A percentile compares a stretch with the other conserved stretches of the same genome.
Conservation (phyloP, 2,329 filamentous ascomycete species). For the Penicillium capsulatum region DNA sequence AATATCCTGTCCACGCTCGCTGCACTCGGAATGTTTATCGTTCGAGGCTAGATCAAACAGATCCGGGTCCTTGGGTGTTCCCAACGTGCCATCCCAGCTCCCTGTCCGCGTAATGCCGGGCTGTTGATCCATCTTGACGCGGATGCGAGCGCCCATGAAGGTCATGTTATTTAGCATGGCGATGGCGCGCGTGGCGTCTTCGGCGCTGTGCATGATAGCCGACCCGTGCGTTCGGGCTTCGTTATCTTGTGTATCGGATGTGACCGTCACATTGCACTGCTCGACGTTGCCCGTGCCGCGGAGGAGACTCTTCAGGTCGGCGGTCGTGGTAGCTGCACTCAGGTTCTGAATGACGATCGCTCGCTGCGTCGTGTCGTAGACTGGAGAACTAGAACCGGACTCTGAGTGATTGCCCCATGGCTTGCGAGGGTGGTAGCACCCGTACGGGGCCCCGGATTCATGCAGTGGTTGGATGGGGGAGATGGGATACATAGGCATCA, state of each 20-base stretch:
- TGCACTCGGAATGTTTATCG: conserved; percentile 3
- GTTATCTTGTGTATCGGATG: conserved; percentile 19
- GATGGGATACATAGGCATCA: conserved; percentile 30
- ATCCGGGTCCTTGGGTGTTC: conserved; percentile 2
- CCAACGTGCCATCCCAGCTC: conserved; percentile 11
- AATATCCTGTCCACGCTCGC: conserved; percentile 1
- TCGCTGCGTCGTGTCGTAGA: conserved; percentile 14
- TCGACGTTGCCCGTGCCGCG: conserved; percentile 29
- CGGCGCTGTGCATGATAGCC: conserved; percentile 30
- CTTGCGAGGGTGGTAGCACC: conserved; percentile 5
- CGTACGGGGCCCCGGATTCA: conserved; percentile 8
- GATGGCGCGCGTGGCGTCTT: conserved; percentile 36
- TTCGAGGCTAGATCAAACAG: not conserved
- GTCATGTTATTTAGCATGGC: conserved; percentile 31
- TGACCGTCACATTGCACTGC: conserved; percentile 30
- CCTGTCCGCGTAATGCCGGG: conserved; percentile 11
- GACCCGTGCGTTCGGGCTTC: conserved; percentile 25
- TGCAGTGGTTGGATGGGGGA: conserved; percentile 19
- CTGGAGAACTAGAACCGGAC: conserved; percentile 3
- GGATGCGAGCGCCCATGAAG: conserved; percentile 33
- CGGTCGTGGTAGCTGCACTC: conserved; percentile 24
- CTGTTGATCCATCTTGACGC: conserved; percentile 31
- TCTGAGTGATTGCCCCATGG: conserved; percentile 9
- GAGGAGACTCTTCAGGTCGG: conserved; percentile 29
- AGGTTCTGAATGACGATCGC: conserved; percentile 30